phyloP scores from a whole-genome alignment of 2,329 filamentous ascomycete species.

The Capronia americana region DNA sequence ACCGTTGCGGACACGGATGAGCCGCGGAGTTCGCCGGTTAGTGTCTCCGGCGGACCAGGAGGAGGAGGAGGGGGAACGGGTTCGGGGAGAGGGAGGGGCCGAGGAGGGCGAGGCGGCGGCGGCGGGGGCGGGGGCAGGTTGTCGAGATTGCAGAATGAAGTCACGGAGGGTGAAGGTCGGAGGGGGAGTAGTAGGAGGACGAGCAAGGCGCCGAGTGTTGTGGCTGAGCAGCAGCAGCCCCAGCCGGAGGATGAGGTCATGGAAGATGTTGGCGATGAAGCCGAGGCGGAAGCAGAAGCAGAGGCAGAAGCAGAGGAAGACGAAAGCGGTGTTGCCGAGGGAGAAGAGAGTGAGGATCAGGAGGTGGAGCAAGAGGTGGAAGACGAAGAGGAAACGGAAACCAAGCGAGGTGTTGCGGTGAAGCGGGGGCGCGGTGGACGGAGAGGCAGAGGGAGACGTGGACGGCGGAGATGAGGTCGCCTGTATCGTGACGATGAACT shows the following conservation, averaged over 20 bases:
- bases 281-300: constrained; percentile 44
- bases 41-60: constrained; percentile 9
- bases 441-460: constrained; percentile 53
- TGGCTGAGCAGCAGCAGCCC: constrained; percentile 44
- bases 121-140: constrained; percentile 40
- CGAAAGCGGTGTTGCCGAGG: constrained; percentile 37
- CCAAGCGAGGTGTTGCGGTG: background rate
- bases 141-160: constrained; percentile 50
- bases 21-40: constrained; percentile 40
- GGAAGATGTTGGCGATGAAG: constrained; percentile 45
- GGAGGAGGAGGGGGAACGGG: too few species aligned
- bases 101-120: constrained; percentile 36
- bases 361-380: background rate
- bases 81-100: constrained; percentile 41
- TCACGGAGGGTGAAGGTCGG: constrained; percentile 42
- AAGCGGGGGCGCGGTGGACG: constrained; percentile 7
- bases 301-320: constrained; percentile 52
- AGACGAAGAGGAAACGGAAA: constrained; percentile 1
- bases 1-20: constrained; percentile 57
- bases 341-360: background rate
- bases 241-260: constrained; percentile 41
- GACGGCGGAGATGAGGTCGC: constrained; percentile 50
- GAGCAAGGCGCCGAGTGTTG: constrained; percentile 42
- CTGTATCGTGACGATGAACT: background rate
- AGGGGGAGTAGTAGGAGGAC: constrained; percentile 38